Conservation (phyloP, 345 rosid genomes). For the Eucalyptus erythrocorys region DNA sequence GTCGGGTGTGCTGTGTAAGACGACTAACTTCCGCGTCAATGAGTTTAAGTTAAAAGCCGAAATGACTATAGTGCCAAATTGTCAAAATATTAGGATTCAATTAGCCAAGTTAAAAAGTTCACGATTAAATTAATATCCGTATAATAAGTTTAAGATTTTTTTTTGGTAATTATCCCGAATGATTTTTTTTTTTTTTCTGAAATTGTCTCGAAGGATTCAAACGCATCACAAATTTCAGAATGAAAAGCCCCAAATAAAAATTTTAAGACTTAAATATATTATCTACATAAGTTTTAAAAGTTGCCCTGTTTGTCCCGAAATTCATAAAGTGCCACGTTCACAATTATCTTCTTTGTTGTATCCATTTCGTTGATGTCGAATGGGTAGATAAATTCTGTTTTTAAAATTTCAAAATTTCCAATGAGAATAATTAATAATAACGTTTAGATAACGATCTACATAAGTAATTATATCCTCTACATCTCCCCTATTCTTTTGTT, state of each 20-base stretch:
- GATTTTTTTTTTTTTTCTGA: not conserved
- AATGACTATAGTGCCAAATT: not conserved
- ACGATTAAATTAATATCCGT: rapidly evolving
- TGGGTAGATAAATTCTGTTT: not conserved
- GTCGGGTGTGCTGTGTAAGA: rapidly evolving
- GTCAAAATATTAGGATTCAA: not conserved
- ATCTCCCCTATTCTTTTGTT: not conserved
- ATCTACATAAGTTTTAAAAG: not conserved
- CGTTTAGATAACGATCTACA: not conserved
- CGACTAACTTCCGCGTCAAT: rapidly evolving
- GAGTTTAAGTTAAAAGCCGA: rapidly evolving
- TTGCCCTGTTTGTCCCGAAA: not conserved
- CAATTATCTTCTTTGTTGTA: not conserved
- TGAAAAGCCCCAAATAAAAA: not conserved
- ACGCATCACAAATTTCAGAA: not conserved
- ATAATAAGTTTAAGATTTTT: not conserved
- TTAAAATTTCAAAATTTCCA: not conserved
- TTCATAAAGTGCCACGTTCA: not conserved
- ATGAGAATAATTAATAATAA: not conserved
- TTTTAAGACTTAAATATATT: not conserved
- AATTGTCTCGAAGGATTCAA: not conserved
- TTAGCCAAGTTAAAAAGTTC: not conserved
- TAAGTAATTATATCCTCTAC: not conserved
- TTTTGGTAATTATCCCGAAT: not conserved
- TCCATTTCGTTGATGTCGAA: not conserved